A percentile compares a stretch with the other conserved stretches of the same genome.
phyloP scores from a whole-genome alignment of 1,139 yeast genomes.

The Pichia sp. region DNA sequence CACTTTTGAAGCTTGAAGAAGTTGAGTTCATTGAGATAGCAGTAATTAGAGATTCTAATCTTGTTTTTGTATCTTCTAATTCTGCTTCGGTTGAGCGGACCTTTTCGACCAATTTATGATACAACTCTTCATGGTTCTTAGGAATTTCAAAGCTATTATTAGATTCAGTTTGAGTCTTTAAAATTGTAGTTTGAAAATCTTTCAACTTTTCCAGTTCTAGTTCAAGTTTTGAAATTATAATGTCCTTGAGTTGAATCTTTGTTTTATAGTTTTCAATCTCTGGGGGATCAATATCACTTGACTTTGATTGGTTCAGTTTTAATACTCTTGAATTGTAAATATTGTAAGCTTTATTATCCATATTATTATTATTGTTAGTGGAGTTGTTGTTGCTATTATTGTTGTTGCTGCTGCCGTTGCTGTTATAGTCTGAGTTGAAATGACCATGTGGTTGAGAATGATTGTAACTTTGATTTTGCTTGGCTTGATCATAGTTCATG shows the following conservation, averaged over 20 bases:
- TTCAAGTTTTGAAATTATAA: slow-evolving; percentile 28
- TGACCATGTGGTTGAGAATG: background rate
- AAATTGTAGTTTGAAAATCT: slow-evolving; percentile 21
- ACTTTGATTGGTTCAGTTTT: slow-evolving; percentile 12
- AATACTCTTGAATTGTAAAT: slow-evolving; percentile 9
- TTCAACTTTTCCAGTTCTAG: slow-evolving; percentile 25
- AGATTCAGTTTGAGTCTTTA: slow-evolving; percentile 15
- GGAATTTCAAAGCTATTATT: slow-evolving; percentile 35
- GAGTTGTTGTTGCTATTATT: background rate
- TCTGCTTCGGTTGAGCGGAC: slow-evolving; percentile 51
- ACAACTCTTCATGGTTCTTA: slow-evolving; percentile 44
- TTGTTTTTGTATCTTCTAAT: slow-evolving; percentile 53
- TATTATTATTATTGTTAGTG: slow-evolving; percentile 1
- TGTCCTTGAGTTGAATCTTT: slow-evolving; percentile 28
- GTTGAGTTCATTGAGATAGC: slow-evolving; percentile 45
- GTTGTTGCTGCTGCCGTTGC: background rate
- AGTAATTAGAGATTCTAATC: slow-evolving; percentile 62
- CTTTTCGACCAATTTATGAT: slow-evolving; percentile 47
- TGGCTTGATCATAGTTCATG: background rate
- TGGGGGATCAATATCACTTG: slow-evolving; percentile 10
- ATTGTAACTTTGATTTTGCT: background rate
- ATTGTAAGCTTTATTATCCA: slow-evolving; percentile 6
- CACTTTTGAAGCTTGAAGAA: slow-evolving; percentile 41
- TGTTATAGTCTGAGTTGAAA: background rate
- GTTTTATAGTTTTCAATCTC: slow-evolving; percentile 23